Conservation (phyloP, 2,329 filamentous ascomycete species). For the Colletotrichum spinosum region DNA sequence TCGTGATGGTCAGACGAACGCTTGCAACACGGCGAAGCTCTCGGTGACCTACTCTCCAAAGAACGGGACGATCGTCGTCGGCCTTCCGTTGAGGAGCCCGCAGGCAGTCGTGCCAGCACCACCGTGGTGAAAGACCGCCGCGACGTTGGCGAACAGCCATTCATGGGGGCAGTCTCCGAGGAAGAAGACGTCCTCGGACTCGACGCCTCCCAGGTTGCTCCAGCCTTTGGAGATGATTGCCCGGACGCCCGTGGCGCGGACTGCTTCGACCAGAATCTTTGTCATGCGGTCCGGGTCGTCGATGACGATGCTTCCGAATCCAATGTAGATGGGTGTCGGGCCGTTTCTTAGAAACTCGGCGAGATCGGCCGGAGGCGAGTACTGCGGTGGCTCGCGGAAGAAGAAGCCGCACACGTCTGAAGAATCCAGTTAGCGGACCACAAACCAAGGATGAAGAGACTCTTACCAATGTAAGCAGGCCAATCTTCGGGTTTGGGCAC, state of each 20-base stretch:
- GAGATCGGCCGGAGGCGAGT: conserved; percentile 64
- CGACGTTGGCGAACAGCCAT: conserved; percentile 67
- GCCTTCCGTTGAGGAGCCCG: conserved; percentile 60
- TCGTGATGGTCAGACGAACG: neutral
- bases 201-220: conserved; percentile 35
- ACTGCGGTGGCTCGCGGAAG: conserved; percentile 38
- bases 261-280: conserved; percentile 28
- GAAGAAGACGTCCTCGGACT: conserved; percentile 53
- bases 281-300: conserved; percentile 35
- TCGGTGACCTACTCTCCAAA: conserved; percentile 48
- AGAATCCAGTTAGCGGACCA: neutral
- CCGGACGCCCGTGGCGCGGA: conserved; percentile 23
- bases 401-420: conserved; percentile 42
- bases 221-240: conserved; percentile 37
- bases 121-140: conserved; percentile 67
- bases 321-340: conserved; percentile 45
- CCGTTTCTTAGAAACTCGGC: conserved; percentile 67
- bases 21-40: too few relatives aligned
- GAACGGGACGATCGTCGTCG: conserved; percentile 66
- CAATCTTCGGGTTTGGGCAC: conserved; percentile 76
- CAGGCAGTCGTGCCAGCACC: conserved; percentile 68
- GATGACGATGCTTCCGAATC: conserved; percentile 37
- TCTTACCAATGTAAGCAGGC: conserved; percentile 67
- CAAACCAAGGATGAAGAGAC: neutral
- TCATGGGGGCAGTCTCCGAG: conserved; percentile 66